phyloP scores from a whole-genome alignment of 2,329 filamentous ascomycete species.

The Trichoderma sp. region DNA sequence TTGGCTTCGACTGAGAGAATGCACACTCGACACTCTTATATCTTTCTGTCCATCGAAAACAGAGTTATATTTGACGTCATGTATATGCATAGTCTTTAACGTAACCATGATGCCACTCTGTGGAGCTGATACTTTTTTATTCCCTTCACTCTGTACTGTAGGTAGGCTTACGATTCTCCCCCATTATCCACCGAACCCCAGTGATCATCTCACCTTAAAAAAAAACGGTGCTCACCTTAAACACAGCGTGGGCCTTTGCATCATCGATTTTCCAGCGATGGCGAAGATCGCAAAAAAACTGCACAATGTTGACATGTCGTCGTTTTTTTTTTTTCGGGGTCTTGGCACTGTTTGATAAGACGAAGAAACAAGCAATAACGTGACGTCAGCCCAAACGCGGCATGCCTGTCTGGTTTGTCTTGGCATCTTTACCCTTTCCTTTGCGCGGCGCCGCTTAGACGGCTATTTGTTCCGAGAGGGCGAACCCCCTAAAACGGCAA shows the following conservation, averaged over 20 bases:
- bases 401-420: constrained; percentile 3
- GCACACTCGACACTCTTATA: background rate
- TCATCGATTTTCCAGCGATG: background rate
- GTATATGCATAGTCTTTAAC: background rate
- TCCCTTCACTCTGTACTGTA: no score
- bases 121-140: constrained; percentile 9
- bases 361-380: background rate
- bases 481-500: constrained; percentile 6
- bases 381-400: constrained; percentile 7
- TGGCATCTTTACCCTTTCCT: constrained; percentile 2
- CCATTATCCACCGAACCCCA: background rate
- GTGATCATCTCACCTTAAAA: background rate
- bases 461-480: background rate
- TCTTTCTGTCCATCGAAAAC: background rate
- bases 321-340: background rate
- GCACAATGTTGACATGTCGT: no score
- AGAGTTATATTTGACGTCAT: constrained; percentile 6
- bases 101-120: constrained; percentile 24
- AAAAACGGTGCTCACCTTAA: background rate
- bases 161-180: no score
- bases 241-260: background rate
- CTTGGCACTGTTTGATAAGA: background rate
- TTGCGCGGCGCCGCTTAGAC: background rate
- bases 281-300: background rate
- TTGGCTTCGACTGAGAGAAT: background rate